phyloP scores from a whole-genome alignment of 768 basidiomycete genomes.

The Exidia glandulosa region DNA sequence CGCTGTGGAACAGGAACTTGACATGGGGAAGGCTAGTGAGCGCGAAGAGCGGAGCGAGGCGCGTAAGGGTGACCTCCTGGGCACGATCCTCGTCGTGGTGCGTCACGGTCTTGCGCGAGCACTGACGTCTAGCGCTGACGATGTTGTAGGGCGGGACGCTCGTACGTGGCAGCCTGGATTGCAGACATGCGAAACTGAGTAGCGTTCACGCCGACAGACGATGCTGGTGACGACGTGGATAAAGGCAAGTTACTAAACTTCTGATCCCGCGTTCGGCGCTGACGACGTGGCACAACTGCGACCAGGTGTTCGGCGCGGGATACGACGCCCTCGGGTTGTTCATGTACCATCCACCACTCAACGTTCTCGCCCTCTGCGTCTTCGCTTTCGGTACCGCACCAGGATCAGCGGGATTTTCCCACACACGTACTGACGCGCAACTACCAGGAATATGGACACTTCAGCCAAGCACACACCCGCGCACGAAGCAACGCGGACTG shows the following conservation, averaged over 20 bases:
- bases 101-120: background rate
- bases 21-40: background rate
- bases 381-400: constrained; percentile 46
- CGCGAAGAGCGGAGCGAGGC: background rate
- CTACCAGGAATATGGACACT: constrained; percentile 58
- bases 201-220: background rate
- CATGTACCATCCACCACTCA: constrained; percentile 52
- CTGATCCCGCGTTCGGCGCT: background rate
- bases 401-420: background rate
- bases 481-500: constrained; percentile 56
- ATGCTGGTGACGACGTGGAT: background rate
- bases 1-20: background rate
- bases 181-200: background rate
- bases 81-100: background rate
- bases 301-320: background rate
- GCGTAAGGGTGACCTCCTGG: background rate
- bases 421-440: background rate
- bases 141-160: no score
- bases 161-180: no score
- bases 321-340: constrained; percentile 41
- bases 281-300: background rate
- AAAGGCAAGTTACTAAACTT: background rate
- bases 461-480: constrained; percentile 59
- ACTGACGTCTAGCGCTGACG: no score
- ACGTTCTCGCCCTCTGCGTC: constrained; percentile 42